Base-by-base conservation (phyloP, 169 alveolate species). In the Fabrea salina region DNA sequence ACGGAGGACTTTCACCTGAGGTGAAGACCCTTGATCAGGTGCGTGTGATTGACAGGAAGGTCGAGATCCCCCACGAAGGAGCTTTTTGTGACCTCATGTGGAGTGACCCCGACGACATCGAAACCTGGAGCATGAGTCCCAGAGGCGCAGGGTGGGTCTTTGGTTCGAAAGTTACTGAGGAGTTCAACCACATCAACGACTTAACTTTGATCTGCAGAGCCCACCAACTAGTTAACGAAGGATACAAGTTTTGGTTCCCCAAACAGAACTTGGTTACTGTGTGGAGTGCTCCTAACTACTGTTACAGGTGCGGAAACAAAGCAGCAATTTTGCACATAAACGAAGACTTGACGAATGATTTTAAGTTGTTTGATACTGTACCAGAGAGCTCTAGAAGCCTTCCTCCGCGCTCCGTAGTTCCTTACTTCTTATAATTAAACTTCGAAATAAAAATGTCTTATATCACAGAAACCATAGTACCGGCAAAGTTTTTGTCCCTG, bases 141-240 rank as follows among this genome's bases (percentile, higher is more conserved):
- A 85, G 93, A 80, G 96, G 96, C 1, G 96, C 95, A 13, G 96
- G 96, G 16, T 92, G 93, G 93, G 74, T 92, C 27, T 92, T 92
- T 80, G 96, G 96, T 30, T 83, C 82, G 49, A 86, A 83, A 72
- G 95, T 88, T 0, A 88, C 93, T 22, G 82, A 87, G 59, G 94
- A 92, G 71, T 92, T 89, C n/a, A 87, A 88, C 70, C 86, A 86
- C 51, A 86, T 89, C 41, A 92, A 92, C 83, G 94, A 86, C 8
- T 56, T 92, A 19, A 85, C 83, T 44, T 66, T 89, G 53, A 80
- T 92, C 37, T 90, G 92, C 8, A 66, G 96, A 47, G 96, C 95
- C n/a, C 96, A 92, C 86, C 84, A 92, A 70, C 77, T 92, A 25
- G 93, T 87, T 11, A 67, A 85, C 59, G 93, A 89, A 49, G 96